Evolutionary conservation across 169 alveolate genomes (phyloP), one percentile per base, ranked within the genome.

Genomic region (Plasmodium vinckei): DNA sequence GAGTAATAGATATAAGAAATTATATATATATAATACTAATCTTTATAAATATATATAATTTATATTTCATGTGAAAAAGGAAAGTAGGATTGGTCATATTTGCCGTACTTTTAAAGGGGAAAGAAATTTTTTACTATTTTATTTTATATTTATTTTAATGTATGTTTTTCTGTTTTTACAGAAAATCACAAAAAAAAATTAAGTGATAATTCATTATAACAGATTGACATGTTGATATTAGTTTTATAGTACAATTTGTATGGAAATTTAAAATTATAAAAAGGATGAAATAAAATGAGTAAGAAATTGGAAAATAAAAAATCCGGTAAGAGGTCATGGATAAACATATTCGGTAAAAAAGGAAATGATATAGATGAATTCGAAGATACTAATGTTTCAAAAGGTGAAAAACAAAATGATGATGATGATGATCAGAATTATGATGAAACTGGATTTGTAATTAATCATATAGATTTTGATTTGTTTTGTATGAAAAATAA

Each of bases 401-500:
- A 68, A 17, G 42, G 17, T 68, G 33, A 46, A 68, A 68, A 44
- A 9, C 17, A 17, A 19, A 23, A 46, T 4, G 63, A n/a, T n/a
- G n/a, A 68, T 15, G 13, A 15, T 17, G 27, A 19, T 25, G 21
- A 10, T 12, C 27, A 12, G 21, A 61, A 21, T 47, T 9, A n/a
- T 61, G 13, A 15, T 15, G 61, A 46, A 59, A 39, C 61, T 33
- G 49, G 68, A 68, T 77, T 77, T 60, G 73, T 67, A 33, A 82
- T 82, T 54, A 71, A 82, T 54, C 90, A 82, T 49, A 54, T 82
- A 82, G 90, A 82, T 61, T 82, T 82, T 70, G 6, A 27, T 17
- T 60, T 53, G 9, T 82, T 82, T 67, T 79, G 68, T 39, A 27
- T 53, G 47, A 65, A 33, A 59, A 56, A 82, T 46, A 54, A 54